Evolutionary conservation across 371 early-diverging fungal genomes (phyloP), one percentile per base, ranked within the genome.

Genomic region (Globomyces sp.): DNA sequence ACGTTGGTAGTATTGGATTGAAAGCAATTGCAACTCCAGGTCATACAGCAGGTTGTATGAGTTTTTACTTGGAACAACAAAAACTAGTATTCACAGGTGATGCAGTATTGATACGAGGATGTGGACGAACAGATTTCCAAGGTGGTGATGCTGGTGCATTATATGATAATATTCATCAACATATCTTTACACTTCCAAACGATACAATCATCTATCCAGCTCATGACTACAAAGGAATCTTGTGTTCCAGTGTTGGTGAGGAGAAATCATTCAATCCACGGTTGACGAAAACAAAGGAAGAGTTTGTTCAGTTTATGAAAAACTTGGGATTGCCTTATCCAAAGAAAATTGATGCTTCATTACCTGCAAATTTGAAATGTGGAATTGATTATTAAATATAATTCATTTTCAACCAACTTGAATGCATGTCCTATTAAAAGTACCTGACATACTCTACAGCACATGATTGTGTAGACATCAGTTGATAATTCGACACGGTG

Each of bases 101-200:
- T 64, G 43, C 73, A 4, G 45, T 72, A 34, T 52, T 72, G 42
- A 66, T 72, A 46, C 36, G 67, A 5, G 73, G 73, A n/a, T 72
- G 73, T 55, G 73, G 73, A 39, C 4, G 73, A 60, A 72, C 73
- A 24, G 72, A 71, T 66, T 71, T 72, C 61, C 64, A 64, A 52
- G 57, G 24, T 42, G 71, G 71, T 4, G 42, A 34, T 40, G 3
- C 71, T 9, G 13, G 13, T 11, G 4, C 4, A 36, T 49, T 71
- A 13, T 71, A 71, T 65, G 65, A 71, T n/a, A 44, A 34, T 36
- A 71, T 71, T n/a, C 68, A 68, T 41, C 24, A 37, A 48, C 44
- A 52, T 9, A 58, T 71, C 37, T 66, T 71, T 52, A 43, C 46
- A 5, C 71, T 71, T 13, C 71, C 73, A 0, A 71, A 72, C 13